phyloP scores from a whole-genome alignment of 2,329 filamentous ascomycete species.

The Fusarium odoratissimum region DNA sequence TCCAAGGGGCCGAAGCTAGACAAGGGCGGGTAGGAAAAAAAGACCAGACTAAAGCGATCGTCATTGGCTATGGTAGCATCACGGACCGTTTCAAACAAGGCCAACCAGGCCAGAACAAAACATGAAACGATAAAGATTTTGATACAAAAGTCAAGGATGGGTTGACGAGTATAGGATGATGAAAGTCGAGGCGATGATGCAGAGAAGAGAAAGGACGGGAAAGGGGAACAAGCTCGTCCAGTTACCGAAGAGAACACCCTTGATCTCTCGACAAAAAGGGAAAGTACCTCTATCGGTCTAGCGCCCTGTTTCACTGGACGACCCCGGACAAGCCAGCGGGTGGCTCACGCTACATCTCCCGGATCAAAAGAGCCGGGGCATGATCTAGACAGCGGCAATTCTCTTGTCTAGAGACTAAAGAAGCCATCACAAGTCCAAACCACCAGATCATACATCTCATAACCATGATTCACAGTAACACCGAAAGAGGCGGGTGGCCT shows the following conservation, averaged over 20 bases:
- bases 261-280: constrained; percentile 7
- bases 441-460: constrained; percentile 13
- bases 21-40: background rate
- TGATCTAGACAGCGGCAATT: constrained; percentile 12
- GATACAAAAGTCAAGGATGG: background rate
- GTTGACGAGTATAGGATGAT: background rate
- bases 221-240: constrained; percentile 15
- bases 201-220: background rate
- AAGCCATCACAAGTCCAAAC: constrained; percentile 5
- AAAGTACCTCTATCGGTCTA: constrained; percentile 25
- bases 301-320: constrained; percentile 40
- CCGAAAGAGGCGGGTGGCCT: background rate
- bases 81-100: constrained; percentile 35
- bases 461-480: background rate
- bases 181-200: background rate
- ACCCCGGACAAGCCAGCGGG: constrained; percentile 24
- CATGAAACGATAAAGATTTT: constrained; percentile 12
- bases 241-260: constrained; percentile 3
- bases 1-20: constrained; percentile 8
- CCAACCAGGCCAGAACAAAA: constrained; percentile 8
- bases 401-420: background rate
- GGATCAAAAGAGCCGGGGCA: background rate
- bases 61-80: constrained; percentile 35
- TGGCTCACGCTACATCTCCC: constrained; percentile 28
- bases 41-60: constrained; percentile 11